Evolutionary conservation across 2,329 filamentous ascomycete genomes (phyloP).

Genomic region (Neospermospora avenae): DNA sequence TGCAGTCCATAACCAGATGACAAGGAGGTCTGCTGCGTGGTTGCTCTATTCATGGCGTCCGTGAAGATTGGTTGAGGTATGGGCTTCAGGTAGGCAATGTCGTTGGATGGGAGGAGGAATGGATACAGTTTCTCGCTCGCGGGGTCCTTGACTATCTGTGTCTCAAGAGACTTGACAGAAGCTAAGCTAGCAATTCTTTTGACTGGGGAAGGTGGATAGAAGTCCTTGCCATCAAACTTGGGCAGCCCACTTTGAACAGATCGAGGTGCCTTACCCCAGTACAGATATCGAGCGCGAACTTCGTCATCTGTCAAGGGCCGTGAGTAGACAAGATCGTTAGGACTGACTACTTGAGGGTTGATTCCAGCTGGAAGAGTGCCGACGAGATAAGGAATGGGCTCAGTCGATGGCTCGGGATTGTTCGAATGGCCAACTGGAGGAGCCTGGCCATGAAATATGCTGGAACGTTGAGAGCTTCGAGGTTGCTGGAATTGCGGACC

Average conservation of each 20-base stretch:
- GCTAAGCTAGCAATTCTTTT: slow-evolving; percentile 35
- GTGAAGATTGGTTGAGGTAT: slow-evolving; percentile 1
- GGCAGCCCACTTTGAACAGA: slow-evolving; percentile 50
- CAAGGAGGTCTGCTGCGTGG: neutral
- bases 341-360: slow-evolving; percentile 40
- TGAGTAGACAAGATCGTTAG: slow-evolving; percentile 51
- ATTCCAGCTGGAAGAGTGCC: slow-evolving; percentile 48
- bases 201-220: slow-evolving; percentile 55
- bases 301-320: slow-evolving; percentile 58
- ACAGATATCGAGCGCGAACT: slow-evolving; percentile 54
- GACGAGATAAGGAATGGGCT: slow-evolving; percentile 49
- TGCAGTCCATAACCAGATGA: neutral
- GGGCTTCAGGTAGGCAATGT: neutral
- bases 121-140: neutral
- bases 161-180: neutral
- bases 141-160: neutral
- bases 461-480: slow-evolving; percentile 17
- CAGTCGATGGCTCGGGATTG: neutral
- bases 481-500: neutral
- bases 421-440: neutral
- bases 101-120: neutral
- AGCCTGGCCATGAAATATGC: slow-evolving; percentile 19
- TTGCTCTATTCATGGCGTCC: neutral
- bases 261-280: slow-evolving; percentile 56
- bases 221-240: slow-evolving; percentile 63